Evolutionary conservation across 352 stramenopile species (phyloP).

Genomic region (Pythium phragmiticola): DNA sequence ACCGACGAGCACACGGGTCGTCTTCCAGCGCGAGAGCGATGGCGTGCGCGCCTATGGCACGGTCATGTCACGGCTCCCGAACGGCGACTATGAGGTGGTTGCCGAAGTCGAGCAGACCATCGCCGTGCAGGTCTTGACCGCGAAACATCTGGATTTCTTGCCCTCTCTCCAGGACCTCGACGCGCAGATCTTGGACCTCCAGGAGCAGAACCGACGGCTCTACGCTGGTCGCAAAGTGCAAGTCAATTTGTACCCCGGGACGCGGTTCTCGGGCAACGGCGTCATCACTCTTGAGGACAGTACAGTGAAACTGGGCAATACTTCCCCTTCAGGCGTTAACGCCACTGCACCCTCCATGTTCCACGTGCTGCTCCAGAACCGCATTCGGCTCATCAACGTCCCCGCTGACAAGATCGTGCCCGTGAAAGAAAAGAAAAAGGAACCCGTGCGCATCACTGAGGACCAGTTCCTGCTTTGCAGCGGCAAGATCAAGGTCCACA

Average conservation of each 20-base stretch:
- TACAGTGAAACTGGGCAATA: constrained; percentile 11
- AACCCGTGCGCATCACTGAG: constrained; percentile 55
- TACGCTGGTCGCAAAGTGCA: constrained; percentile 73
- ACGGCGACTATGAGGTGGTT: constrained; percentile 52
- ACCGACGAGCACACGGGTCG: constrained; percentile 39
- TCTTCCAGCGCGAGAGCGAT: constrained; percentile 42
- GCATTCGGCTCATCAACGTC: constrained; percentile 69
- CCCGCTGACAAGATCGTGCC: constrained; percentile 56
- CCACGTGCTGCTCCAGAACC: constrained; percentile 65
- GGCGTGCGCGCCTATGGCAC: constrained; percentile 53
- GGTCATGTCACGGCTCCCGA: constrained; percentile 44
- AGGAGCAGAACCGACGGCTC: constrained; percentile 37
- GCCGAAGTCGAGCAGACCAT: constrained; percentile 65
- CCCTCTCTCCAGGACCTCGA: constrained; percentile 57
- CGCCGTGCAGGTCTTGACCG: constrained; percentile 45
- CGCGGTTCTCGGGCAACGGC: constrained; percentile 57
- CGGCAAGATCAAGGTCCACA: constrained; percentile 65
- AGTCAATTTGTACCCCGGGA: constrained; percentile 70
- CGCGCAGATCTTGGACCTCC: constrained; percentile 50
- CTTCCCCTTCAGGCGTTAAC: not conserved
- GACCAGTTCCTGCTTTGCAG: constrained; percentile 68
- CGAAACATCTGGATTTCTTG: constrained; percentile 51
- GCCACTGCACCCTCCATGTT: constrained; percentile 21
- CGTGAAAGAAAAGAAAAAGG: constrained; percentile 63
- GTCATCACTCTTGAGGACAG: constrained; percentile 58